Conservation (phyloP, 1,284 basidiomycete genomes). For the Microbotryum saponariae region DNA sequence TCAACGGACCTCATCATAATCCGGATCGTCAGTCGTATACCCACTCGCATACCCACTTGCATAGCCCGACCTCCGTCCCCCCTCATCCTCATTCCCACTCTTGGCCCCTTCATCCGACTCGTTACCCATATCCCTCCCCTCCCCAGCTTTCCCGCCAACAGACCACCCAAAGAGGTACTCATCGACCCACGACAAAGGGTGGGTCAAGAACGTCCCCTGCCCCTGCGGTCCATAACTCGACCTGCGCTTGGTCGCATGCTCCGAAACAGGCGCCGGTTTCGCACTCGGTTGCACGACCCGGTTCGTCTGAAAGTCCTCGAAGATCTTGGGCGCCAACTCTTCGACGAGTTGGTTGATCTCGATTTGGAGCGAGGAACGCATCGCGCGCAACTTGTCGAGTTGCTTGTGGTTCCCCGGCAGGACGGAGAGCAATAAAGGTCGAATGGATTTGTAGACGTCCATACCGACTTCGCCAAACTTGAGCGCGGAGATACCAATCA, state of each 20-base stretch:
- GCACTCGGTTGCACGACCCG: constrained; percentile 76
- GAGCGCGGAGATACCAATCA: constrained; percentile 86
- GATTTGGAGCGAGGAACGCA: constrained; percentile 70
- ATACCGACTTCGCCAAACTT: constrained; percentile 99
- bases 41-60: constrained; percentile 43
- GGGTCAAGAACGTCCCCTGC: constrained; percentile 40
- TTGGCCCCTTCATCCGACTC: constrained; percentile 1
- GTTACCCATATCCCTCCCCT: too few species aligned
- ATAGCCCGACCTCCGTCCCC: constrained; percentile 40
- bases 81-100: background rate
- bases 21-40: constrained; percentile 44
- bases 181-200: constrained; percentile 54
- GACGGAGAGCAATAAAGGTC: constrained; percentile 82
- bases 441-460: constrained; percentile 95
- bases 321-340: constrained; percentile 69
- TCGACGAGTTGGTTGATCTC: constrained; percentile 79
- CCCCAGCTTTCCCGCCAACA: background rate
- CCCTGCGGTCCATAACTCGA: constrained; percentile 29
- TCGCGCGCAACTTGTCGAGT: constrained; percentile 69
- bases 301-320: constrained; percentile 77
- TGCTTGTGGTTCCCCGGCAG: constrained; percentile 84
- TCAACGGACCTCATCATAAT: constrained; percentile 46
- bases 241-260: constrained; percentile 45
- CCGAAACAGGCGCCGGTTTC: constrained; percentile 56
- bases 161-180: constrained; percentile 90